Conservation (phyloP, 1,139 yeast species). For the Candida sp. region DNA sequence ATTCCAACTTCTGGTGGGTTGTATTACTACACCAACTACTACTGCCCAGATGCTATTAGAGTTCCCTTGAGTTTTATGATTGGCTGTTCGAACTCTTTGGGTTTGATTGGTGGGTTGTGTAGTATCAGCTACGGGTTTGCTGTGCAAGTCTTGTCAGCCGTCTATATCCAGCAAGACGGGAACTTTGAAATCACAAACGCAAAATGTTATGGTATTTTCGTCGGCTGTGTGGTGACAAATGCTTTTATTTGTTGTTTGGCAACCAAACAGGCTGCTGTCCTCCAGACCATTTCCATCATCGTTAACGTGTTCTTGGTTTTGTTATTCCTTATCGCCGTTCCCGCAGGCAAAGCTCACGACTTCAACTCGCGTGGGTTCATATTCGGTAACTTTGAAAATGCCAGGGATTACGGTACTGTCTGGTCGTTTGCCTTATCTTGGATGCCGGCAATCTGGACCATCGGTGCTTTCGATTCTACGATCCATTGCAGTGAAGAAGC, state of each 20-base stretch:
- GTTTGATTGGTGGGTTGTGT: slow-evolving; percentile 41
- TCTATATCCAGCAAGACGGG: slow-evolving; percentile 32
- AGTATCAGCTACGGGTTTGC: slow-evolving; percentile 45
- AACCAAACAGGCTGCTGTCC: slow-evolving; percentile 51
- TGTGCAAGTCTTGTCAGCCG: slow-evolving; percentile 38
- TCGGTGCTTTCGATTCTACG: slow-evolving; percentile 73
- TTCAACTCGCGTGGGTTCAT: slow-evolving; percentile 45
- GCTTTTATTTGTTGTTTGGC: slow-evolving; percentile 34
- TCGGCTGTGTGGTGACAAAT: slow-evolving; percentile 32
- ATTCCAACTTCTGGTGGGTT: slow-evolving; percentile 78
- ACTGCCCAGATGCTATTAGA: slow-evolving; percentile 32
- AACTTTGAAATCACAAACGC: slow-evolving; percentile 34
- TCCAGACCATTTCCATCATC: slow-evolving; percentile 64
- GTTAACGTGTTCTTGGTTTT: slow-evolving; percentile 58
- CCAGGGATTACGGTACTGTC: slow-evolving; percentile 65
- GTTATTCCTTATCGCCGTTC: slow-evolving; percentile 69
- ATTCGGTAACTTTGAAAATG: slow-evolving; percentile 60
- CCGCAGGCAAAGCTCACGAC: slow-evolving; percentile 46
- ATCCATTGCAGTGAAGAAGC: slow-evolving; percentile 81
- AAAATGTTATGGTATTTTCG: slow-evolving; percentile 40
- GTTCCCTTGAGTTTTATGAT: slow-evolving; percentile 50
- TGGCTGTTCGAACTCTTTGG: slow-evolving; percentile 41
- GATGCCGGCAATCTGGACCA: slow-evolving; percentile 72
- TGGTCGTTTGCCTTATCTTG: slow-evolving; percentile 66
- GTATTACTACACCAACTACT: slow-evolving; percentile 57